phyloP scores from a whole-genome alignment of 208 protist genomes.

The Leishmania guyanensis region DNA sequence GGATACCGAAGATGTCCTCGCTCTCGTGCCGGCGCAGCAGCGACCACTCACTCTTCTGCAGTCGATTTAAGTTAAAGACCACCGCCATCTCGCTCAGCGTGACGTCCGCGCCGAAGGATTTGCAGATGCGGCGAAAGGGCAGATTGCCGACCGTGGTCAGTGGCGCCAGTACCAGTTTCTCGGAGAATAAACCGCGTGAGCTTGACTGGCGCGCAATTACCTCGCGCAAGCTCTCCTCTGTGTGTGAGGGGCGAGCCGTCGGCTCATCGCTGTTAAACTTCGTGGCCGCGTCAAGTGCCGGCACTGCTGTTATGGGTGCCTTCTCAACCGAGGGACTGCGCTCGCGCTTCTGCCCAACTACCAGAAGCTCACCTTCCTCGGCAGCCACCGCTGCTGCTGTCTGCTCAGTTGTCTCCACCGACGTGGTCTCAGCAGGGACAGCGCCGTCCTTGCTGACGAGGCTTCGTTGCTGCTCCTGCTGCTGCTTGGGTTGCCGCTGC shows the following conservation, averaged over 20 bases:
- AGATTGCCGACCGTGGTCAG: conserved; percentile 98
- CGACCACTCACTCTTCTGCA: conserved; percentile 91
- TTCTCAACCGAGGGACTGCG: conserved; percentile 7
- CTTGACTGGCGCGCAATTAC: conserved; percentile 30
- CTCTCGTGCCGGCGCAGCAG: conserved; percentile 93
- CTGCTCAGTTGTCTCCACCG: not conserved
- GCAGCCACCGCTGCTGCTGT: not conserved
- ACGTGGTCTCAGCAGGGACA: not conserved
- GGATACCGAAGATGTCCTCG: conserved; percentile 96
- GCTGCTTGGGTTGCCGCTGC: conserved; percentile 16
- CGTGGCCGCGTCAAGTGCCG: conserved; percentile 13
- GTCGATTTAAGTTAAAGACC: conserved; percentile 82
- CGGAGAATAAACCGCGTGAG: conserved; percentile 65
- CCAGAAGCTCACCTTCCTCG: not conserved
- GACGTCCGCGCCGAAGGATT: conserved; percentile 91
- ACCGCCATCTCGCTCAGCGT: conserved; percentile 97
- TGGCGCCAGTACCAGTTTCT: conserved; percentile 96
- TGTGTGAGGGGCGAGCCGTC: conserved; percentile 8
- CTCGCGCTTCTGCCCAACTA: conserved; percentile 20
- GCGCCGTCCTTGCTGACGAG: not conserved
- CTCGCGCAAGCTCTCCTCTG: conserved; percentile 52
- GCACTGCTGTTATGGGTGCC: not conserved
- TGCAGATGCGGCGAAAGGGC: conserved; percentile 96
- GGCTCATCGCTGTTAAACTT: conserved; percentile 28
- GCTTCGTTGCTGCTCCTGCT: conserved; percentile 11